Conservation (phyloP, 441 rosid species). For the Erodium trifolium region DNA sequence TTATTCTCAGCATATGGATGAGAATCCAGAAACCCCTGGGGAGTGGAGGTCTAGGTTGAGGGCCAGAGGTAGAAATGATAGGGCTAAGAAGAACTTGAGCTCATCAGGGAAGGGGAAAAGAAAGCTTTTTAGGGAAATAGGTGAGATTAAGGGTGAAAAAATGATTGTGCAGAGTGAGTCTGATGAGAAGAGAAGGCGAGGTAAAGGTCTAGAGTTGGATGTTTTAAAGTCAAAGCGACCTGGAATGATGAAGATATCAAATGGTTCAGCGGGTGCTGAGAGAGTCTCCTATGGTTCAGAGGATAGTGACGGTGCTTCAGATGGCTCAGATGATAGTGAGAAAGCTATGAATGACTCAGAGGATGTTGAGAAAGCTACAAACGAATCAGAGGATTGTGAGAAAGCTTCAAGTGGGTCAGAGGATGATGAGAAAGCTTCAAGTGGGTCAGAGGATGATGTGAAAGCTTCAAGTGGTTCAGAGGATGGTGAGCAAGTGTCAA, state of each 20-base stretch:
- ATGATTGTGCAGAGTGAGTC: conserved; percentile 13
- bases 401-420: background rate
- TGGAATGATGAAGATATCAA: conserved; percentile 24
- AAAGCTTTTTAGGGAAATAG: conserved; percentile 40
- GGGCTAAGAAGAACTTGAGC: conserved; percentile 22
- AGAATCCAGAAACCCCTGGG: conserved; percentile 29
- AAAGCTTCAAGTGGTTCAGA: conserved; percentile 18
- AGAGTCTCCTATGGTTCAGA: too few relatives aligned
- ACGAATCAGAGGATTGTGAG: background rate
- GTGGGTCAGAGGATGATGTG: conserved; percentile 23
- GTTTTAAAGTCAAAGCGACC: conserved; percentile 25
- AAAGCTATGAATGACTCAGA: conserved; percentile 17
- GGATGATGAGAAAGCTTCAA: conserved; percentile 14
- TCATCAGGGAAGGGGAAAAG: conserved; percentile 31
- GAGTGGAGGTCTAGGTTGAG: conserved; percentile 72
- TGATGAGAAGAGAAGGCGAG: conserved; percentile 16
- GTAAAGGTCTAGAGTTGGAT: conserved; percentile 16
- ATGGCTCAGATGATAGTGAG: conserved; percentile 27
- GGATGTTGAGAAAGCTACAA: conserved; percentile 21
- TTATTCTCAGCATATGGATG: conserved; percentile 18
- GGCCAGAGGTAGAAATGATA: conserved; percentile 35
- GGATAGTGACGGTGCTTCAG: conserved; percentile 14
- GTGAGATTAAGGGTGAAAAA: conserved; percentile 14
- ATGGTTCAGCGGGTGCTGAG: too few relatives aligned
- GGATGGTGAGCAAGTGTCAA: conserved; percentile 20